Evolutionary conservation across 345 rosid species (phyloP), one percentile per base, ranked within the genome.

Genomic region (Arabis hirsuta): DNA sequence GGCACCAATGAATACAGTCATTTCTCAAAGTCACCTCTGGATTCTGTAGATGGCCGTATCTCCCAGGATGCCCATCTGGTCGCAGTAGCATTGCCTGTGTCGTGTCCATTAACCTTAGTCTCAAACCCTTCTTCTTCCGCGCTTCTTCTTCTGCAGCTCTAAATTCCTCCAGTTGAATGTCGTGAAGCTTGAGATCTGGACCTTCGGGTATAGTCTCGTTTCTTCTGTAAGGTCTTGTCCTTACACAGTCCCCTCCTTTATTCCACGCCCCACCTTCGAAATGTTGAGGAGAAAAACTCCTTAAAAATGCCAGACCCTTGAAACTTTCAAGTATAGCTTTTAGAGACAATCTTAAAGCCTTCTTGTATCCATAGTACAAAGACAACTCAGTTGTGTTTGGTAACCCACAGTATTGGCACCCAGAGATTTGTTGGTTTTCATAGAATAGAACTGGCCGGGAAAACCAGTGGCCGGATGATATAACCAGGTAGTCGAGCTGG

Each of bases 1-100:
- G 81, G 81, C 96, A 91, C 97, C 97, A 89, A 78, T 89, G 93
- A 43, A 91, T 87, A 72, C 96, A 89, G 60, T 89, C 97, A 41
- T 76, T 70, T 47, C 71, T 55, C n/a, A 34, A 12, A 11, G 74
- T 80, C 2, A 73, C 48, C 0, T 70, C 46, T 20, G 45, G 66
- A 68, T 82, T 84, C 62, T 84, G 81, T 79, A 78, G 68, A 38
- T 86, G 96, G 42, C 88, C 90, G 55, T 81, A 90, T 64, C 71
- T 72, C 71, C 91, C 86, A 1, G 92, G 98, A 73, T 90, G 96
- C 7, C 98, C 98, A 71, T 90, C 97, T 2, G 90, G 90, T 61
- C 96, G 73, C 72, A 90, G 31, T 61, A 81, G 60, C 79, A 80
- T 79, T 8, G 87, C 93, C 13, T 84, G 80, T 6, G 87, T 90